Conservation (phyloP, 2,329 filamentous ascomycete genomes). For the Aspergillus pseudoviridinutans region DNA sequence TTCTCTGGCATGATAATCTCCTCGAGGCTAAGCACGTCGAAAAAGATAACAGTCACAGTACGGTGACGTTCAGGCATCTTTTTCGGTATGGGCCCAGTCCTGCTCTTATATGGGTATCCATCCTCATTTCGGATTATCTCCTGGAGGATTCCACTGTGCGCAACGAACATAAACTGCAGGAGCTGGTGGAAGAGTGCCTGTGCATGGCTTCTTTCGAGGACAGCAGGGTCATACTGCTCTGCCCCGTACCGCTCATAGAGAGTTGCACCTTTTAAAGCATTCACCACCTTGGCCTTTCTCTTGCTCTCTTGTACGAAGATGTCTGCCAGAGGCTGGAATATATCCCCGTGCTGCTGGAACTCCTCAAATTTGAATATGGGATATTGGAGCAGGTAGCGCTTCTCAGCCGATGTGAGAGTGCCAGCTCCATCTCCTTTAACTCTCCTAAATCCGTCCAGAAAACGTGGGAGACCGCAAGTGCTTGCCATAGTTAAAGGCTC, state of each 20-base stretch:
- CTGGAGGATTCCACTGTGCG: neutral
- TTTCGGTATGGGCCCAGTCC: neutral
- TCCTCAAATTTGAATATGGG: too few relatives aligned
- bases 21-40: neutral
- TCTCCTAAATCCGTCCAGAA: neutral
- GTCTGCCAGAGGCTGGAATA: neutral
- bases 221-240: neutral
- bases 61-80: neutral
- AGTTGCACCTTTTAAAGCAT: neutral
- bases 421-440: too few relatives aligned
- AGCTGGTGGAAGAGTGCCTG: constrained; percentile 1
- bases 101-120: too few relatives aligned
- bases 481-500: neutral
- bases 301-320: neutral
- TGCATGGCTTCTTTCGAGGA: neutral
- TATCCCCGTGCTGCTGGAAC: neutral
- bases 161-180: constrained; percentile 5
- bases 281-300: neutral
- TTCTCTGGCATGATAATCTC: neutral
- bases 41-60: neutral
- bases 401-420: too few relatives aligned
- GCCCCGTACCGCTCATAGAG: neutral
- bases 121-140: too few relatives aligned
- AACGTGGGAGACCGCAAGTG: neutral
- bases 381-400: too few relatives aligned